Evolutionary conservation across 2,329 filamentous ascomycete species (phyloP).

Genomic region (Cordyceps sp.): DNA sequence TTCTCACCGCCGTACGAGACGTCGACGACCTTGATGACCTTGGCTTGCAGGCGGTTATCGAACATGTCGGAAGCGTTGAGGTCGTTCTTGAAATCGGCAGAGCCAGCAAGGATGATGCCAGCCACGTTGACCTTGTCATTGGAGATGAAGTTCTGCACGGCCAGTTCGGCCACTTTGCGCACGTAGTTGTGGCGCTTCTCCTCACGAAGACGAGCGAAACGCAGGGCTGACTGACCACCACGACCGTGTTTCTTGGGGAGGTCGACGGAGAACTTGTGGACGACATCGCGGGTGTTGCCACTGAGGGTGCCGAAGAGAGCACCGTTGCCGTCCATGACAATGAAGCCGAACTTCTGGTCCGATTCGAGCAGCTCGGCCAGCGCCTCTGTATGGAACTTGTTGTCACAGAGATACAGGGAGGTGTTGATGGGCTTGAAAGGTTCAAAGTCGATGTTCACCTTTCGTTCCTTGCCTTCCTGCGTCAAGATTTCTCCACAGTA

Average conservation of each 20-base stretch:
- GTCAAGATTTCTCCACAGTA: conserved; percentile 99
- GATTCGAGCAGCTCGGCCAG: conserved; percentile 94
- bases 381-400: conserved; percentile 98
- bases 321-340: conserved; percentile 99
- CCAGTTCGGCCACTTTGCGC: conserved; percentile 92
- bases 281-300: conserved; percentile 89
- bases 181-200: conserved; percentile 99
- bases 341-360: conserved; percentile 98
- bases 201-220: conserved; percentile 98
- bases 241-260: conserved; percentile 99
- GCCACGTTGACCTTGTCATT: conserved; percentile 97
- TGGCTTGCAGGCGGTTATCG: conserved; percentile 73
- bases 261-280: conserved; percentile 98
- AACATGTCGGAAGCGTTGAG: conserved; percentile 96
- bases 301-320: conserved; percentile 92
- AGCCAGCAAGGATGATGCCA: conserved; percentile 87
- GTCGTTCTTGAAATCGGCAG: conserved; percentile 98
- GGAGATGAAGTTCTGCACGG: conserved; percentile 97
- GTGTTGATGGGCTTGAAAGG: conserved; percentile 99
- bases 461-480: conserved; percentile 93
- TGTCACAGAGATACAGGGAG: conserved; percentile 97
- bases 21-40: conserved; percentile 99
- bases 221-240: conserved; percentile 98
- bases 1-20: conserved; percentile 98
- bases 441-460: conserved; percentile 99